Conservation (phyloP, 2,329 filamentous ascomycete genomes). For the Pestalotiopsis fici region DNA sequence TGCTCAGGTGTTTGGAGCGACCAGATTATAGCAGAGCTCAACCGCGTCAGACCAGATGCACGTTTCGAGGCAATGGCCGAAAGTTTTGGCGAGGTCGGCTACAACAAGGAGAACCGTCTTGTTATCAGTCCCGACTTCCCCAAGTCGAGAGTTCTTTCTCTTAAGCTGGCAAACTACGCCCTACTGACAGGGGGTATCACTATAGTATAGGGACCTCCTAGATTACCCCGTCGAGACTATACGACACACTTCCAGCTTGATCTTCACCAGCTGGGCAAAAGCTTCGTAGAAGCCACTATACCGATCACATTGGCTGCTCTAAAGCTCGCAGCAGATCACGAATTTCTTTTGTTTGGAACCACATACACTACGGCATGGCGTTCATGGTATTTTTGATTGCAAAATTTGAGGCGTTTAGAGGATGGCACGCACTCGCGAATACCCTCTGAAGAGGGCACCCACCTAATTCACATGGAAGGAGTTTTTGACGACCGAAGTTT, state of each 20-base stretch:
- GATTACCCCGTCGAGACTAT: background rate
- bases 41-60: constrained; percentile 56
- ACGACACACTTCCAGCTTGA: background rate
- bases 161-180: constrained; percentile 60
- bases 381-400: background rate
- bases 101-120: constrained; percentile 60
- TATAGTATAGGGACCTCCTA: constrained; percentile 23
- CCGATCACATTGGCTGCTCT: background rate
- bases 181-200: constrained; percentile 44
- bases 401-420: constrained; percentile 8
- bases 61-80: constrained; percentile 65
- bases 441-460: background rate
- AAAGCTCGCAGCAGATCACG: background rate
- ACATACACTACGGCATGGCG: background rate
- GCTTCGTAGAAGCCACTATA: background rate
- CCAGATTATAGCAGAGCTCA: constrained; percentile 62
- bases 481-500: background rate
- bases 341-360: constrained; percentile 4
- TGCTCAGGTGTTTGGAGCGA: constrained; percentile 76
- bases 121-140: constrained; percentile 58
- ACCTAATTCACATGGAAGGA: constrained; percentile 7
- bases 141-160: constrained; percentile 51
- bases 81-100: constrained; percentile 60
- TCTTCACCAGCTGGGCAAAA: background rate
- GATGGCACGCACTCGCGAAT: background rate